A percentile compares a stretch with the other conserved stretches of the same genome.
phyloP scores from a whole-genome alignment of 345 rosid genomes.

The Garcia nutans region DNA sequence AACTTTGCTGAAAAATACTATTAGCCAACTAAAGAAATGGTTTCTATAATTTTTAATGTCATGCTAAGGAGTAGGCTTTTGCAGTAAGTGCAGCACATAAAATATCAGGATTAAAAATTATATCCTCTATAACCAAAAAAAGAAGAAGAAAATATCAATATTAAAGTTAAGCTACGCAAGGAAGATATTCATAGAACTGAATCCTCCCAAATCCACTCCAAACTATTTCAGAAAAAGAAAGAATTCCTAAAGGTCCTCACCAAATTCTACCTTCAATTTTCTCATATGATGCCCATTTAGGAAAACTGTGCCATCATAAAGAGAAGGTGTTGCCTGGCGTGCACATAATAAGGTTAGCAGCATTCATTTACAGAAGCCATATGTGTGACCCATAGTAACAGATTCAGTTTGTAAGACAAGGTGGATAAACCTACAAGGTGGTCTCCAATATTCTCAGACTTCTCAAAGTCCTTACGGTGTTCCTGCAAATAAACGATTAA shows the following conservation, averaged over 20 bases:
- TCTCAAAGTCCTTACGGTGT: conserved; percentile 44
- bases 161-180: background rate
- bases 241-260: conserved; percentile 38
- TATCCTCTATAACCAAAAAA: too few species aligned
- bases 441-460: conserved; percentile 22
- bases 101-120: background rate
- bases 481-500: conserved; percentile 52
- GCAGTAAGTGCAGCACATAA: background rate
- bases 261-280: conserved; percentile 73
- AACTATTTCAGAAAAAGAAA: conserved; percentile 1
- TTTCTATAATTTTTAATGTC: background rate
- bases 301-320: conserved; percentile 64
- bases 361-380: conserved; percentile 15
- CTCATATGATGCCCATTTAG: conserved; percentile 56
- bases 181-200: background rate
- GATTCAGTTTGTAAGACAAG: conserved; percentile 6
- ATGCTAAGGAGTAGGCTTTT: background rate
- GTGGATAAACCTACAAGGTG: conserved; percentile 50
- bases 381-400: conserved; percentile 6
- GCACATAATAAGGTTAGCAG: conserved; percentile 24
- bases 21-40: background rate
- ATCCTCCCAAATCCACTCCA: background rate
- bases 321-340: conserved; percentile 54
- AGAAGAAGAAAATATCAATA: background rate
- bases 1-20: background rate